Evolutionary conservation across 495 filamentous ascomycete species (phyloP).

Genomic region (Bathelium albidoporum): DNA sequence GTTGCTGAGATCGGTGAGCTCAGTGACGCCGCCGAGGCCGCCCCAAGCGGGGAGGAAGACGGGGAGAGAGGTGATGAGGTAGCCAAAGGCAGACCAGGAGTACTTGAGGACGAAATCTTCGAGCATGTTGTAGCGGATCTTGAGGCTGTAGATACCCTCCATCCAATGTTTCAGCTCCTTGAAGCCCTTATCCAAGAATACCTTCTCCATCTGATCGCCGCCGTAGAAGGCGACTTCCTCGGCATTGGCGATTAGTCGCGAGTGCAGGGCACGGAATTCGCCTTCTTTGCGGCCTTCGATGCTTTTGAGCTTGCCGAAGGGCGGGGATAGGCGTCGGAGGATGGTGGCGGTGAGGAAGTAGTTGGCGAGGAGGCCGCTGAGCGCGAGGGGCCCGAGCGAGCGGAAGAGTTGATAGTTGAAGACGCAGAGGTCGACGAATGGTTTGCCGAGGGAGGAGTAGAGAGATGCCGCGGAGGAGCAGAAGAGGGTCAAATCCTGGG

Average conservation of each 20-base stretch:
- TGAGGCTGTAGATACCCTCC: slow-evolving; percentile 92
- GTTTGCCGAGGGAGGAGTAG: slow-evolving; percentile 94
- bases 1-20: slow-evolving; percentile 38
- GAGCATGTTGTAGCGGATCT: slow-evolving; percentile 96
- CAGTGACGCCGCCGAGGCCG: slow-evolving; percentile 61
- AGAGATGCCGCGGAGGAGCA: slow-evolving; percentile 85
- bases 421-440: slow-evolving; percentile 85
- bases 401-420: slow-evolving; percentile 96
- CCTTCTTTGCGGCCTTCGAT: slow-evolving; percentile 89
- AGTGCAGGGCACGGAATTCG: slow-evolving; percentile 82
- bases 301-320: slow-evolving; percentile 92
- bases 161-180: slow-evolving; percentile 85
- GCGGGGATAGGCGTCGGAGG: slow-evolving; percentile 75
- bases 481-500: slow-evolving; percentile 91
- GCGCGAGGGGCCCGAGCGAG: slow-evolving; percentile 78
- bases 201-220: slow-evolving; percentile 84
- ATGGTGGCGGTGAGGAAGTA: slow-evolving; percentile 89
- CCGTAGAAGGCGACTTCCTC: slow-evolving; percentile 99
- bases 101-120: slow-evolving; percentile 99
- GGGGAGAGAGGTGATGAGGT: slow-evolving; percentile 81
- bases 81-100: slow-evolving; percentile 95
- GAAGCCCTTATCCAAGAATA: slow-evolving; percentile 81
- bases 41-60: slow-evolving; percentile 95
- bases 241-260: slow-evolving; percentile 87
- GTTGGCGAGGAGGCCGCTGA: slow-evolving; percentile 76